Conservation (phyloP, 2,329 filamentous ascomycete genomes). For the Apiospora malaysiana region DNA sequence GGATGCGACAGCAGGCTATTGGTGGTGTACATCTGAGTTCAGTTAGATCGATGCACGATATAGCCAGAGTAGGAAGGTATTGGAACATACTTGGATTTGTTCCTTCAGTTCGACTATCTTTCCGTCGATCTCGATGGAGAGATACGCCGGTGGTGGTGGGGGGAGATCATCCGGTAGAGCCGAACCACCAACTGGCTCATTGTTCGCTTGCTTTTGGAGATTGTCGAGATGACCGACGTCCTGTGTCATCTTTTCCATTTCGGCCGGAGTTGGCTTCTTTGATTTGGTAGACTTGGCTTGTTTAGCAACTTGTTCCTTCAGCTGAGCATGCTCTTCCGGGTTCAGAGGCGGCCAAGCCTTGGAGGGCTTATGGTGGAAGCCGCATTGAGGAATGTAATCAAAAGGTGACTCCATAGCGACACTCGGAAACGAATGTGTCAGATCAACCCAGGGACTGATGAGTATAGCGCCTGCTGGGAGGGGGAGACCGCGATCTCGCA, state of each 20-base stretch:
- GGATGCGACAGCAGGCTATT: conserved; percentile 88
- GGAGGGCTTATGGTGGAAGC: conserved; percentile 91
- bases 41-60: background rate
- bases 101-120: conserved; percentile 78
- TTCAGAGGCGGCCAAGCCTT: conserved; percentile 92
- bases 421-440: conserved; percentile 95
- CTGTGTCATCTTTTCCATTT: conserved; percentile 32
- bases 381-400: conserved; percentile 87
- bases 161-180: conserved; percentile 19
- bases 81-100: conserved; percentile 77
- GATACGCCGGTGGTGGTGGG: conserved; percentile 24
- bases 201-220: conserved; percentile 13
- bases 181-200: conserved; percentile 22
- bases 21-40: conserved; percentile 69
- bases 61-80: background rate
- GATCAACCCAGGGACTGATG: conserved; percentile 94
- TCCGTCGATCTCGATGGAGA: conserved; percentile 75
- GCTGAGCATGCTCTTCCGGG: conserved; percentile 69
- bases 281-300: conserved; percentile 40
- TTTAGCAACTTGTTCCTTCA: conserved; percentile 58
- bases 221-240: conserved; percentile 28
- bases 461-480: conserved; percentile 88
- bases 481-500: conserved; percentile 83
- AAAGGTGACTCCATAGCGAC: conserved; percentile 73
- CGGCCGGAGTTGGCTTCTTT: conserved; percentile 45